phyloP scores from a whole-genome alignment of 768 basidiomycete species.

The Dioszegia crocea region DNA sequence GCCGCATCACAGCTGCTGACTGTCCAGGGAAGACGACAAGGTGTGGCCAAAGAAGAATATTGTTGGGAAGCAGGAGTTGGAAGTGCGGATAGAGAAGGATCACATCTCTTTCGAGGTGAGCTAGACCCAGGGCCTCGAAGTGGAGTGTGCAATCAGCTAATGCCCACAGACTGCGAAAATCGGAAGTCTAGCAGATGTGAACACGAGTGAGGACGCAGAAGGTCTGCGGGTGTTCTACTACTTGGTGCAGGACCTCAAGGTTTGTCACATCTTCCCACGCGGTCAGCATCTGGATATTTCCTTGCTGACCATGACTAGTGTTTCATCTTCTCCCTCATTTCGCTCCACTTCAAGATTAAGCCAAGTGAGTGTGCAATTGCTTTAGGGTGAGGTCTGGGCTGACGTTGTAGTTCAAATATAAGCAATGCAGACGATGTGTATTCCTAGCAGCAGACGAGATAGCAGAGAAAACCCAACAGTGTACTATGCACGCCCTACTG shows the following conservation, averaged over 20 bases:
- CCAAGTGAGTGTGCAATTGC: slow-evolving; percentile 57
- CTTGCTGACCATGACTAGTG: slow-evolving; percentile 59
- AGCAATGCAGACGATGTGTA: background rate
- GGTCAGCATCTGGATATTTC: background rate
- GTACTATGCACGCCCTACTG: too few relatives aligned
- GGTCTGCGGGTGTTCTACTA: slow-evolving; percentile 98
- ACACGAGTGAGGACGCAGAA: slow-evolving; percentile 94
- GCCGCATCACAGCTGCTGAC: background rate
- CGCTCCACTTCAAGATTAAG: slow-evolving; percentile 99
- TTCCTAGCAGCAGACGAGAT: background rate
- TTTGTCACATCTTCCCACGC: slow-evolving; percentile 46
- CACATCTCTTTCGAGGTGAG: slow-evolving; percentile 94
- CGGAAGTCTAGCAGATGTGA: slow-evolving; percentile 91
- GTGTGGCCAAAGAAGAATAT: slow-evolving; percentile 99
- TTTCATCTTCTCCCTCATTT: slow-evolving; percentile 95
- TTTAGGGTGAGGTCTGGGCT: too few relatives aligned
- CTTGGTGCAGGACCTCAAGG: slow-evolving; percentile 95
- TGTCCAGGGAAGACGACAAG: slow-evolving; percentile 86
- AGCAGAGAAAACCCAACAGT: too few relatives aligned
- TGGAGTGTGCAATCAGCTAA: slow-evolving; percentile 4
- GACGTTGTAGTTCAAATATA: background rate
- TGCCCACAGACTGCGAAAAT: slow-evolving; percentile 85
- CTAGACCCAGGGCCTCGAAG: background rate
- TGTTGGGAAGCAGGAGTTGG: slow-evolving; percentile 95
- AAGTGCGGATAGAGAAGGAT: slow-evolving; percentile 87